Conservation (phyloP, 176 grass and related monocot species). For the Phragmites australis region DNA sequence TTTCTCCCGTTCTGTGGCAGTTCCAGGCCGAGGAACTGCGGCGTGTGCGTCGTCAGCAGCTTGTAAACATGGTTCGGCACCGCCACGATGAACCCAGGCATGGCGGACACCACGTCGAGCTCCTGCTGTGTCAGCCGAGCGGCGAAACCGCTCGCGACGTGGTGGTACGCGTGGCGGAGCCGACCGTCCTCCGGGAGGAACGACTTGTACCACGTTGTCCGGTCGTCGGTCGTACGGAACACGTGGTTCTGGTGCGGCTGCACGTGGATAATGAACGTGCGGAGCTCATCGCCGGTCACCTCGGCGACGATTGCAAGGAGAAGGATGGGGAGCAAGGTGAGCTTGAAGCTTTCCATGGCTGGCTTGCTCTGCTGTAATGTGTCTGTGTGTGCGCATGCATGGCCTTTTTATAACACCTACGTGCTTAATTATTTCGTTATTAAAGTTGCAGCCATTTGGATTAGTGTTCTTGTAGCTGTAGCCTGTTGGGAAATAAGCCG, state of each 20-base stretch:
- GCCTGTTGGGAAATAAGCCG: not conserved
- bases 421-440: not conserved
- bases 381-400: not conserved
- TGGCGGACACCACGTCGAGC: constrained; percentile 32
- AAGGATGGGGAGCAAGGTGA: constrained; percentile 8
- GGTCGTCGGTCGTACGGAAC: constrained; percentile 30
- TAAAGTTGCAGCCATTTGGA: not conserved
- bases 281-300: not conserved
- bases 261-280: constrained; percentile 49
- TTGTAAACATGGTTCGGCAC: constrained; percentile 16
- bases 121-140: constrained; percentile 45
- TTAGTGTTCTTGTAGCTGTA: not conserved
- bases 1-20: not conserved
- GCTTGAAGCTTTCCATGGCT: constrained; percentile 31
- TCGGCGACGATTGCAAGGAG: not conserved
- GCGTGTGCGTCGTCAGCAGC: constrained; percentile 63
- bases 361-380: not conserved
- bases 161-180: constrained; percentile 56
- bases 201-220: constrained; percentile 43
- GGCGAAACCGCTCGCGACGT: constrained; percentile 66
- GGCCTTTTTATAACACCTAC: constrained; percentile 8
- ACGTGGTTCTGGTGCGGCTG: constrained; percentile 3
- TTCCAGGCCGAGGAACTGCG: constrained; percentile 52
- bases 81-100: constrained; percentile 51
- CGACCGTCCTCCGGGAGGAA: constrained; percentile 42